phyloP scores from a whole-genome alignment of 148 eudicot species.

The Camellia sinensis region DNA sequence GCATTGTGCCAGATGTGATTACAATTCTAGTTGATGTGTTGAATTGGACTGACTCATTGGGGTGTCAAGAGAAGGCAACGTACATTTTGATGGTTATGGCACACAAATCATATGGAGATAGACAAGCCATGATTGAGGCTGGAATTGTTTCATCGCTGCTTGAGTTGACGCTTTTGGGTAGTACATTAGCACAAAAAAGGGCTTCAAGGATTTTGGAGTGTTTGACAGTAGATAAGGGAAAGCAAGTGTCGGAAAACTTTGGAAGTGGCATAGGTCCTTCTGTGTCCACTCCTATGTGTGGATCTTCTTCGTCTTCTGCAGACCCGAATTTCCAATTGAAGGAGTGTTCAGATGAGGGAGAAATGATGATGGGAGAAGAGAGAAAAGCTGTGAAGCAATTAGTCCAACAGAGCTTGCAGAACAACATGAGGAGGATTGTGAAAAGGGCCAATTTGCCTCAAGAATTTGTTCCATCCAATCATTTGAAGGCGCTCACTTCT shows the following conservation, averaged over 20 bases:
- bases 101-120: constrained; percentile 71
- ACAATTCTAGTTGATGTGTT: constrained; percentile 65
- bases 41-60: constrained; percentile 80
- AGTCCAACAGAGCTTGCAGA: constrained; percentile 91
- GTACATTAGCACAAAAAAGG: constrained; percentile 83
- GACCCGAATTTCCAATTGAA: constrained; percentile 24
- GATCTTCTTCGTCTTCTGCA: constrained; percentile 33
- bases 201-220: constrained; percentile 84
- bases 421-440: constrained; percentile 79
- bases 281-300: constrained; percentile 67
- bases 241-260: constrained; percentile 49
- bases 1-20: constrained; percentile 44
- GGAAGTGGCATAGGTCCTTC: constrained; percentile 33
- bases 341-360: constrained; percentile 41
- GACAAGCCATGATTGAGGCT: constrained; percentile 75
- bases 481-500: constrained; percentile 64
- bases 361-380: constrained; percentile 70
- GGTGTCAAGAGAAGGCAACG: constrained; percentile 86
- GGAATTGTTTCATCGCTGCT: constrained; percentile 71
- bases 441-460: constrained; percentile 91
- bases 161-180: constrained; percentile 84
- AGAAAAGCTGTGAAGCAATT: constrained; percentile 82
- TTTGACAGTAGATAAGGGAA: constrained; percentile 75
- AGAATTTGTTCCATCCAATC: constrained; percentile 82
- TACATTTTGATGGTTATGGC: constrained; percentile 91